Conservation (phyloP, 176 grass and related monocot species). For the Microstegium vimineum region DNA sequence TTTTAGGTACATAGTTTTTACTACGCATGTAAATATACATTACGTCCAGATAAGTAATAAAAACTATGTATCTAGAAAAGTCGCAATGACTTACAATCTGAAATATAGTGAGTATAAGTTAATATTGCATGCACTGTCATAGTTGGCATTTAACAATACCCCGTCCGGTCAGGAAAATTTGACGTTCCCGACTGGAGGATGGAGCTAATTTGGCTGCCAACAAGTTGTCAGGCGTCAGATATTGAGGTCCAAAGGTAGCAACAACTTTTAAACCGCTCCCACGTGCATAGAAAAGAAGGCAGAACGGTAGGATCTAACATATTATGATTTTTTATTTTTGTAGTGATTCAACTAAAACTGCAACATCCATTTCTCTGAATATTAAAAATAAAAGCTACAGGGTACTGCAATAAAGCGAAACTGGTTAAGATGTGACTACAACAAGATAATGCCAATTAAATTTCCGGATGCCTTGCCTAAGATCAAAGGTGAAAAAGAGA, state of each 20-base stretch:
- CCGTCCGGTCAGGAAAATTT: background rate
- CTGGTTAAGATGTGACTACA: background rate
- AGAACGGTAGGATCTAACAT: conserved; percentile 1
- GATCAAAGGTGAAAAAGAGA: background rate
- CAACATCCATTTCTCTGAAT: background rate
- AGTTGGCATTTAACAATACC: background rate
- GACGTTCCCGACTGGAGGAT: background rate
- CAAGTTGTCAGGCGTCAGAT: background rate
- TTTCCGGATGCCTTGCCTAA: conserved; percentile 1
- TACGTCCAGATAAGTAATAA: background rate
- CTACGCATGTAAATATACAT: background rate
- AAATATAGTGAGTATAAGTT: background rate
- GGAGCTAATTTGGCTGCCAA: background rate
- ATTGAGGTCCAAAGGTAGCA: background rate
- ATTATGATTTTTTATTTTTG: background rate
- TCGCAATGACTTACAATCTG: no score
- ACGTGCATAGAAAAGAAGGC: background rate
- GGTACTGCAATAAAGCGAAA: background rate
- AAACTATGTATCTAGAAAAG: background rate
- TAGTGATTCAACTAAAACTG: background rate
- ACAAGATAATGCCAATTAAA: conserved; percentile 5
- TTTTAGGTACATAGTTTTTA: background rate
- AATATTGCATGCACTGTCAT: no score
- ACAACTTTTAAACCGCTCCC: background rate
- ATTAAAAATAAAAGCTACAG: conserved; percentile 8